phyloP scores from a whole-genome alignment of 2,329 filamentous ascomycete species.

The Penicillium digitatum region DNA sequence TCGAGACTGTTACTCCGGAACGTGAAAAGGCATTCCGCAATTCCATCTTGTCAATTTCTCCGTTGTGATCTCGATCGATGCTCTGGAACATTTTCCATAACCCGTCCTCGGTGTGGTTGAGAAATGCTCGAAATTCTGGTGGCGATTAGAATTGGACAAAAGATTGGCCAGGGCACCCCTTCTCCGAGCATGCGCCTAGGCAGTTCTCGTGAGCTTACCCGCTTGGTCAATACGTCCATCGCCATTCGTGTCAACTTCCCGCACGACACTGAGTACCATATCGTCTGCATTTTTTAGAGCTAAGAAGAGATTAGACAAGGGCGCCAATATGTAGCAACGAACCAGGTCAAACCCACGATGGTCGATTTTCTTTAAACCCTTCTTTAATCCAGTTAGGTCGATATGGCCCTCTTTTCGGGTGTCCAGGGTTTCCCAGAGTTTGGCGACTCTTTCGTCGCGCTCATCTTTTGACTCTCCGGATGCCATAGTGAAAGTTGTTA shows the following conservation, averaged over 20 bases:
- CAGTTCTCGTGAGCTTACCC: conserved; percentile 53
- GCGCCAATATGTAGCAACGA: conserved; percentile 18
- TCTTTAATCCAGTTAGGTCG: conserved; percentile 78
- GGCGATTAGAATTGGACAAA: conserved; percentile 21
- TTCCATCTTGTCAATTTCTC: conserved; percentile 81
- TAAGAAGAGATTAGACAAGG: conserved; percentile 22
- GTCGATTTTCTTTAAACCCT: conserved; percentile 80
- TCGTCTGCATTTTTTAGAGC: conserved; percentile 87
- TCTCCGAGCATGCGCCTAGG: conserved; percentile 8
- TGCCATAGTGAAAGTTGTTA: conserved; percentile 59
- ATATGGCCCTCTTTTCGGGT: conserved; percentile 71
- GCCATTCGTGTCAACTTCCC: conserved; percentile 76
- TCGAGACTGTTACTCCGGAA: conserved; percentile 74
- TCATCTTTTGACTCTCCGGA: conserved; percentile 68
- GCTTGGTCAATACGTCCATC: conserved; percentile 90
- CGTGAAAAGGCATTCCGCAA: conserved; percentile 71
- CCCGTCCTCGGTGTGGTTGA: conserved; percentile 80
- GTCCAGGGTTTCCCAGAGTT: conserved; percentile 80
- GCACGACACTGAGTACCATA: conserved; percentile 75
- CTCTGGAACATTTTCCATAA: conserved; percentile 75
- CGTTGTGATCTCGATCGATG: conserved; percentile 82
- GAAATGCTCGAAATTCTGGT: conserved; percentile 83
- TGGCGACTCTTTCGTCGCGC: conserved; percentile 75
- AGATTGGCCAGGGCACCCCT: conserved; percentile 15
- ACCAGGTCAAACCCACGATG: conserved; percentile 63